A percentile compares a stretch with the other conserved stretches of the same genome.
Conservation (phyloP, 139 green algal genomes). For the Chlamydomonas eustigma region DNA sequence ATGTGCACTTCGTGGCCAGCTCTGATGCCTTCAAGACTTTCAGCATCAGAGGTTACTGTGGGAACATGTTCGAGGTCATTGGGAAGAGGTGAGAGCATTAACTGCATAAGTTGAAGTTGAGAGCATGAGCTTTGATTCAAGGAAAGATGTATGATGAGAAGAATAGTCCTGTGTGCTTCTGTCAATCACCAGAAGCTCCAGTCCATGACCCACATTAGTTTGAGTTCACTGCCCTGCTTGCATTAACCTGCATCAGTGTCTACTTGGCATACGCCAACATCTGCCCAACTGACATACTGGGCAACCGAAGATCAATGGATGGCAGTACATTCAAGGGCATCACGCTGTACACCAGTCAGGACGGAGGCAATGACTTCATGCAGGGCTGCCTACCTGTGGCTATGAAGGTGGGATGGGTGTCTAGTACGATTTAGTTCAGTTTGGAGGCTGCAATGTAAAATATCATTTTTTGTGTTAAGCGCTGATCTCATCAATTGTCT, state of each 20-base stretch:
- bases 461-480: no score
- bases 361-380: conserved; percentile 57
- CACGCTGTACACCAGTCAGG: conserved; percentile 42
- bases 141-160: no score
- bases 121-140: no score
- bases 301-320: conserved; percentile 34
- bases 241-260: conserved; percentile 35
- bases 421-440: no score
- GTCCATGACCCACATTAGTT: no score
- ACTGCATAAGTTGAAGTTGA: no score
- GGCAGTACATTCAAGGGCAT: conserved; percentile 34
- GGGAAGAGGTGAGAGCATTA: conserved; percentile 22
- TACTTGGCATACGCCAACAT: conserved; percentile 72
- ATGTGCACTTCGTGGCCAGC: conserved; percentile 81
- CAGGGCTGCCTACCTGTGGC: conserved; percentile 72
- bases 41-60: conserved; percentile 62
- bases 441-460: no score
- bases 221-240: no score
- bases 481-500: no score
- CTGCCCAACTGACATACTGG: conserved; percentile 65
- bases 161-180: no score
- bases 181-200: no score
- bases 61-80: conserved; percentile 91
- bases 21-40: conserved; percentile 68
- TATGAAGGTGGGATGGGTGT: conserved; percentile 40